phyloP scores from a whole-genome alignment of 345 rosid genomes.

The Arabidopsis thaliana region TAIR10.1 NC_003074.8:4137501-4138000 shows the following conservation, averaged over 20 bases:
- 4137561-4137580: background rate
- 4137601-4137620: conserved; percentile 35
- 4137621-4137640: background rate
- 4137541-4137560: background rate
- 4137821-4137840: background rate
- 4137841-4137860: conserved; percentile 16
- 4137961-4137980: conserved; percentile 23
- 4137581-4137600: conserved; percentile 36
- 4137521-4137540: background rate
- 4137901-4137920: conserved; percentile 19
- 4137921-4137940: conserved; percentile 36
- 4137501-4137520: background rate
- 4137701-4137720: background rate
- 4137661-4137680: conserved; percentile 43
- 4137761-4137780: background rate
- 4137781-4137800: background rate
- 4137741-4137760: conserved; percentile 24
- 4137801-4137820: background rate
- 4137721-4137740: background rate
- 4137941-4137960: conserved; percentile 30
- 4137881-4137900: conserved; percentile 21
- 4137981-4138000: conserved; percentile 14
- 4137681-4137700: conserved; percentile 9
- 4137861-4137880: conserved; percentile 33
- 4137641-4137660: background rate